Base-by-base conservation (phyloP, 2,329 filamentous ascomycete genomes). In the Aspergillus sp. region DNA sequence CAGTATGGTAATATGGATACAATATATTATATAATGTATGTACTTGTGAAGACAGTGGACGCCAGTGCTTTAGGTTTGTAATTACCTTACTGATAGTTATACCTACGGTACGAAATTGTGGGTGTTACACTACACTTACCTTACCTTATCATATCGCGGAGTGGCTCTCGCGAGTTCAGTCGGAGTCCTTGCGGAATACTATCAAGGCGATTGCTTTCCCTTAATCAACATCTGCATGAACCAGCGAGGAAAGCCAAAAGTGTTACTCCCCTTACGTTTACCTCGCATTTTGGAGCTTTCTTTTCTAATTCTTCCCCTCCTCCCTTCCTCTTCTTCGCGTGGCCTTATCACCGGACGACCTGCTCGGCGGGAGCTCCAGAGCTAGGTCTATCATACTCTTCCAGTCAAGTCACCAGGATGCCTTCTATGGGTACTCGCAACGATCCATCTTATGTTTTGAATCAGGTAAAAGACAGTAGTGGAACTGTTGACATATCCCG, bases 371-470 rank as follows among this genome's bases (percentile, higher is more conserved):
- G 14, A 42, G 36, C 36, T 42, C 36, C 36, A 42, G 16, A 14
- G 36, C 16, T n/a, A 29, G 26, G 7, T 29, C 36, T 42, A 42
- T 42, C 36, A 42, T n/a, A 42, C 16, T 42, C 36, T 29, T 29
- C 26, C 16, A n/a, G 36, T 42, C 36, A 47, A 51, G 22, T 20
- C 31, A 32, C 20, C 59, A 59, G 51, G 20, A 78, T 78, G 76
- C 75, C 74, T 52, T 75, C 75, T 36, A 66, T 71, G 52, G 63
- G 67, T 46, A 66, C 70, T 51, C 71, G 73, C 42, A 76, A 69
- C 65, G 75, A 77, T 60, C 71, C 74, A 20, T 70, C 71, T 18
- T 71, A 72, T 63, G 69, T 78, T 22, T 65, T 78, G 29, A 78
- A 78, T 53, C 76, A 78, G 69, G 76, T 77, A 57, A 64, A 69